A percentile compares a stretch with the other conserved stretches of the same genome.
Evolutionary conservation across 108 stramenopile genomes (phyloP).

Genomic region (Epithemia pelagica): DNA sequence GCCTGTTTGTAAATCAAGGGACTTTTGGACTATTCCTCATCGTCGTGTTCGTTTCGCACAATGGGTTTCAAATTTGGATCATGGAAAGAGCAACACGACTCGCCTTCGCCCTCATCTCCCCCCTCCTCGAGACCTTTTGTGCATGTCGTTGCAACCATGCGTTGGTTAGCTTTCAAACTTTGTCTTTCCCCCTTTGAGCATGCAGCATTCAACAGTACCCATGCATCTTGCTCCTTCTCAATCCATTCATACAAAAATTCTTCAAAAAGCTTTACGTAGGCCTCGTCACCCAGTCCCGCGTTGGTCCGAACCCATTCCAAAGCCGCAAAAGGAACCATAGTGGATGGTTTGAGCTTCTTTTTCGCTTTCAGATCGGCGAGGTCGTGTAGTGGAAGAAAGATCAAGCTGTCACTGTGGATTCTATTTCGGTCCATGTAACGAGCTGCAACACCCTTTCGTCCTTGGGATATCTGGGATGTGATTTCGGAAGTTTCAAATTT

Average conservation of each 20-base stretch:
- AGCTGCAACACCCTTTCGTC: not conserved
- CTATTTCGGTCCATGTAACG: not conserved
- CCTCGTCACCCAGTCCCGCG: not conserved
- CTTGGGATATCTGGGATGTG: not conserved
- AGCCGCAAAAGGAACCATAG: not conserved
- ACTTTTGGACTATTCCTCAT: not conserved
- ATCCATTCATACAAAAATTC: not conserved
- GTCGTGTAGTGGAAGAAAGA: conserved; percentile 2
- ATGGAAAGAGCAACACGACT: not conserved
- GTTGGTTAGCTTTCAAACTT: not conserved
- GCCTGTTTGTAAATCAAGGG: too few species aligned
- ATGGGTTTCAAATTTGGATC: not conserved
- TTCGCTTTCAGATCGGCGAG: not conserved
- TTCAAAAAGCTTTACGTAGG: not conserved
- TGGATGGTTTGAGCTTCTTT: not conserved
- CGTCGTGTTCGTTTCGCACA: not conserved
- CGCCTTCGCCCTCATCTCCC: not conserved
- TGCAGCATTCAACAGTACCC: not conserved
- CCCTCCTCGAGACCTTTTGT: not conserved
- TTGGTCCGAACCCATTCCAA: not conserved
- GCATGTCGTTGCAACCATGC: not conserved
- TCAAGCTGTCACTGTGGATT: not conserved
- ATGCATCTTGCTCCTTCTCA: not conserved
- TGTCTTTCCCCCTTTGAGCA: not conserved
- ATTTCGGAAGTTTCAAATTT: not conserved